Percentiles rank a stretch among this genome's conserved stretches.
Evolutionary conservation across 1,284 basidiomycete genomes (phyloP).

Genomic region (Cryptococcus floricola): DNA sequence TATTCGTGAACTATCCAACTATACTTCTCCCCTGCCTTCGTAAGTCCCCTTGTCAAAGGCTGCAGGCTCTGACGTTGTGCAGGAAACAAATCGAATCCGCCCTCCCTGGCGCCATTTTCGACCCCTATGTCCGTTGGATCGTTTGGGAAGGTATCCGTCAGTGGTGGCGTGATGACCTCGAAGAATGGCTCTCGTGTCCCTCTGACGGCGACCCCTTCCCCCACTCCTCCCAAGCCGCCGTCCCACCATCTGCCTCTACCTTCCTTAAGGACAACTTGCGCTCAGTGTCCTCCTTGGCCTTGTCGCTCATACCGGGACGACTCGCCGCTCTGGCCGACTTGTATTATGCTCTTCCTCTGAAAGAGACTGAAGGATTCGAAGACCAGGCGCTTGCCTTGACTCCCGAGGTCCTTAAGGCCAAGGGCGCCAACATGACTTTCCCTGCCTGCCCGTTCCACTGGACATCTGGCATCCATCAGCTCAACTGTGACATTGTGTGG

Average conservation of each 20-base stretch:
- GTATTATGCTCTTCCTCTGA: conserved; percentile 14
- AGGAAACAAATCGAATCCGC: conserved; percentile 61
- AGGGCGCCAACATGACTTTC: conserved; percentile 23
- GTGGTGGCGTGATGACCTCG: conserved; percentile 60
- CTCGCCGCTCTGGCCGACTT: conserved; percentile 10
- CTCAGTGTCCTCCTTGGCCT: conserved; percentile 13
- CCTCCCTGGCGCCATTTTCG: conserved; percentile 78
- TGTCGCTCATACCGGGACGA: conserved; percentile 16
- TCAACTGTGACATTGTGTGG: conserved; percentile 78
- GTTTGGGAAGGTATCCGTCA: conserved; percentile 73
- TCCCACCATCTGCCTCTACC: conserved; percentile 24
- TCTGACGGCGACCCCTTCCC: conserved; percentile 46
- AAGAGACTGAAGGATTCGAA: conserved; percentile 23
- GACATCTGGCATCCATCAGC: conserved; percentile 61
- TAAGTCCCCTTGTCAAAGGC: conserved; percentile 14
- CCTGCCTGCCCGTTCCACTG: conserved; percentile 69
- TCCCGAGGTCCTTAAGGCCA: conserved; percentile 11
- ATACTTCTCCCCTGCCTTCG: conserved; percentile 63
- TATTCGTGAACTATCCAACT: conserved; percentile 69
- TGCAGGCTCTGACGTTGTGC: background rate
- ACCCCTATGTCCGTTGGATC: conserved; percentile 79
- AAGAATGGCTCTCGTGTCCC: conserved; percentile 66
- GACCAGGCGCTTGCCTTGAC: conserved; percentile 21
- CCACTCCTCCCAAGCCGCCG: conserved; percentile 30
- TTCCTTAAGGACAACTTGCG: conserved; percentile 20